Conservation (phyloP, 2,329 filamentous ascomycete species). For the Biscogniauxia sp. region DNA sequence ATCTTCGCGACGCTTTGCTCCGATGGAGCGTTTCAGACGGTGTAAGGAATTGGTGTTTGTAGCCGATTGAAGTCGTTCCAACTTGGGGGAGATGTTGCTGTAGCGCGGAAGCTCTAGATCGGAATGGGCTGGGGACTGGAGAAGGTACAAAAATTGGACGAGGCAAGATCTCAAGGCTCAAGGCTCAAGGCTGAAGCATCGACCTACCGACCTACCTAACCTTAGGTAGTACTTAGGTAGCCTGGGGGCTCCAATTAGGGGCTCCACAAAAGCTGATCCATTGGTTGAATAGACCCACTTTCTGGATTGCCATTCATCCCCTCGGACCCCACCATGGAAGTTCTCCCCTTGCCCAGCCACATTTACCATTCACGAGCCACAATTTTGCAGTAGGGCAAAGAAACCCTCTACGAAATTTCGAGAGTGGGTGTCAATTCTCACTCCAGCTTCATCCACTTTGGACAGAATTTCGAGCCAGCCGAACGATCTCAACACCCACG, state of each 20-base stretch:
- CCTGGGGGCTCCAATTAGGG: neutral
- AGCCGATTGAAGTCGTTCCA: slow-evolving; percentile 34
- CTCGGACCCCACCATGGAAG: slow-evolving; percentile 22
- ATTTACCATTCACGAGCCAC: slow-evolving; percentile 14
- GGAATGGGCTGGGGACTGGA: slow-evolving; percentile 38
- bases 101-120: slow-evolving; percentile 38
- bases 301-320: neutral
- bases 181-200: slow-evolving; percentile 26
- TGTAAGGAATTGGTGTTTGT: slow-evolving; percentile 45
- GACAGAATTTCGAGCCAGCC: slow-evolving; percentile 14
- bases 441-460: slow-evolving; percentile 8
- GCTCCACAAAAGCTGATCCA: slow-evolving; percentile 9
- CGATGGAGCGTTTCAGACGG: slow-evolving; percentile 39
- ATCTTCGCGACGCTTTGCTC: slow-evolving; percentile 50
- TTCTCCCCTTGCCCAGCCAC: slow-evolving; percentile 21
- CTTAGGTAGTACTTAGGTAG: too few relatives aligned
- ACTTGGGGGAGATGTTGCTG: slow-evolving; percentile 40
- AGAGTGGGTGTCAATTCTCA: slow-evolving; percentile 15
- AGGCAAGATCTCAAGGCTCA: slow-evolving; percentile 31
- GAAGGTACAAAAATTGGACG: slow-evolving; percentile 40
- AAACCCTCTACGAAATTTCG: slow-evolving; percentile 28
- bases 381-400: slow-evolving; percentile 25
- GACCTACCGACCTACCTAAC: neutral
- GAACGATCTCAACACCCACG: slow-evolving; percentile 10
- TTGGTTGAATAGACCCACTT: slow-evolving; percentile 7